phyloP scores from a whole-genome alignment of 2,329 filamentous ascomycete species.

The Curvularia verruculosa region DNA sequence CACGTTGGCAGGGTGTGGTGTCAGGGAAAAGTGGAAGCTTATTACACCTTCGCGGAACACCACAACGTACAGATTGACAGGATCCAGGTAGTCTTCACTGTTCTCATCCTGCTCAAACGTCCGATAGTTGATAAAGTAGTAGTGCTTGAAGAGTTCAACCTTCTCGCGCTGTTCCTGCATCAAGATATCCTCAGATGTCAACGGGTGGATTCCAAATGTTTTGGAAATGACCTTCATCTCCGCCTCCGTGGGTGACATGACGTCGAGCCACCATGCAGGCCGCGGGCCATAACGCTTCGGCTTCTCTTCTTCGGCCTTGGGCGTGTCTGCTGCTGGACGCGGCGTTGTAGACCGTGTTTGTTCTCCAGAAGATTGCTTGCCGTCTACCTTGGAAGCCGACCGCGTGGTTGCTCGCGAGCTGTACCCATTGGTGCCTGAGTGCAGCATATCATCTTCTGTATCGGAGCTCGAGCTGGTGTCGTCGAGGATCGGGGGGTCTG shows the following conservation, averaged over 20 bases:
- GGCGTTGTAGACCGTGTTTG: constrained; percentile 59
- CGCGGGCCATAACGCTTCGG: constrained; percentile 69
- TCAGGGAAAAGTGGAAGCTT: constrained; percentile 96
- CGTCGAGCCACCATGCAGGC: constrained; percentile 96
- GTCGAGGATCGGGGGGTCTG: constrained; percentile 72
- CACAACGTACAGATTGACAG: constrained; percentile 96
- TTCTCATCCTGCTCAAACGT: constrained; percentile 94
- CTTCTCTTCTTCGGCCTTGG: constrained; percentile 38
- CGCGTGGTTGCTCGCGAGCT: constrained; percentile 34
- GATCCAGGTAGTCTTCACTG: constrained; percentile 89
- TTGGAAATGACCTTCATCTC: constrained; percentile 96
- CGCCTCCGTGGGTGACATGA: constrained; percentile 85
- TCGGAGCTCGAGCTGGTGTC: constrained; percentile 71
- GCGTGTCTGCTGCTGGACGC: constrained; percentile 51
- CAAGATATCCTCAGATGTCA: constrained; percentile 96
- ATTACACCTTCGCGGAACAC: constrained; percentile 96
- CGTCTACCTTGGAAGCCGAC: constrained; percentile 37
- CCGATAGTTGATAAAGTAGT: constrained; percentile 98
- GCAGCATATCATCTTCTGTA: constrained; percentile 51
- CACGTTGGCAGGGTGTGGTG: constrained; percentile 94
- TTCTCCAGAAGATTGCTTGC: constrained; percentile 38
- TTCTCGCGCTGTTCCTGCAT: constrained; percentile 97
- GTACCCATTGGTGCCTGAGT: constrained; percentile 32
- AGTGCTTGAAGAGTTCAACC: constrained; percentile 94
- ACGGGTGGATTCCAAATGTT: constrained; percentile 91